Base-by-base conservation (phyloP, 345 rosid species). In the Eucalyptus urophylla region DNA sequence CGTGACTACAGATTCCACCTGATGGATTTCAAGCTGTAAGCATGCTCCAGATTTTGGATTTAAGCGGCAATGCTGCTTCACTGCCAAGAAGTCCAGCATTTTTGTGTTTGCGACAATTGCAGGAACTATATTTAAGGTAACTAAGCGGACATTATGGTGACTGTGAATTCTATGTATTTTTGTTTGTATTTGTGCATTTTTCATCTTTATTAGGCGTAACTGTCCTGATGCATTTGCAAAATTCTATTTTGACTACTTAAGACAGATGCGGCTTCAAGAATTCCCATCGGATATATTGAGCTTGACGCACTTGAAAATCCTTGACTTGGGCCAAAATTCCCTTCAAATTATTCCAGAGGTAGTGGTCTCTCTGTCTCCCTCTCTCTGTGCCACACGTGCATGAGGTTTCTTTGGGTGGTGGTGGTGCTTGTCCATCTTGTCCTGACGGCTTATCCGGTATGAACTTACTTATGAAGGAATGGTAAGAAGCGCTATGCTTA, bases 61-160 rank as follows among this genome's bases (percentile, higher is more conserved):
- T 97, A 87, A 97, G 99, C 89, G 94, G 97, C 53, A 97, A 94
- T 92, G 93, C 92, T 69, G 92, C 92, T 93, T 93, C 97, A 22
- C 90, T 95, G 86, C 90, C 92, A 12, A 92, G 89, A 54, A 90
- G 90, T 93, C 97, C 97, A 25, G 90, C 92, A 87, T 97, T 97
- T 93, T 94, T 96, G 21, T 87, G 92, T 92, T 89, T 97, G 93
- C 91, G 92, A 88, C 96, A 92, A 83, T 93, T 97, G 91, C 94
- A 94, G 91, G 99, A 96, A 96, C 97, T 97, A 91, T 95, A 96
- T 90, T 92, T 97, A 86, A 96, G 99, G 99, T 97, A 87, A 89
- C 89, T n/a, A 44, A 56, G 60, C 49, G 91, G 80, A 85, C 90
- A 56, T 65, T 21, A 43, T 45, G 37, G 56, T 86, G 11, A 49